Percentiles rank a stretch among this genome's conserved stretches.
Conservation (phyloP, 2,329 filamentous ascomycete genomes). For the Ascocoryne sarcoides region DNA sequence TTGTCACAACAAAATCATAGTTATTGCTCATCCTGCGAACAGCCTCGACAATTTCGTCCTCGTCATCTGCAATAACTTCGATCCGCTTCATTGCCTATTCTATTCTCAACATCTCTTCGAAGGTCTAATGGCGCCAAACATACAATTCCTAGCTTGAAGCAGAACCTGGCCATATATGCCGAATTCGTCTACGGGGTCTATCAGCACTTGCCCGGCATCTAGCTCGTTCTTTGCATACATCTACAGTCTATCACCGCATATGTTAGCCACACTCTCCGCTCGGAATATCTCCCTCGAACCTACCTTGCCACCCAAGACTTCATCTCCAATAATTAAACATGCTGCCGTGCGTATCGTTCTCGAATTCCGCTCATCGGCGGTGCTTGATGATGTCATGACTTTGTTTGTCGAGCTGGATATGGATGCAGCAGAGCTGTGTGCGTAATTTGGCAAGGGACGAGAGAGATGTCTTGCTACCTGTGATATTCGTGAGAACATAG, state of each 20-base stretch:
- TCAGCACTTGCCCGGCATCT: constrained; percentile 12
- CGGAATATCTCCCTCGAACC: constrained; percentile 19
- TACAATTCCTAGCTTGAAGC: constrained; percentile 53
- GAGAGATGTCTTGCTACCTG: constrained; percentile 67
- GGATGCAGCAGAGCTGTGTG: constrained; percentile 32
- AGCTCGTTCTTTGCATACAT: constrained; percentile 24
- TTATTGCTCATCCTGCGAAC: constrained; percentile 75
- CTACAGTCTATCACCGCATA: constrained; percentile 27
- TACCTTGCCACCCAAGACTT: constrained; percentile 91
- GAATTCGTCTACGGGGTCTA: constrained; percentile 47
- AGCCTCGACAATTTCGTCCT: constrained; percentile 77
- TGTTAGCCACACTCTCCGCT: constrained; percentile 25
- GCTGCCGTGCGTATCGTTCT: constrained; percentile 80
- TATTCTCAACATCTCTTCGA: constrained; percentile 38
- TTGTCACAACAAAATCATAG: constrained; percentile 94
- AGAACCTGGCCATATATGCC: constrained; percentile 55
- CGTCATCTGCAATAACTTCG: constrained; percentile 90
- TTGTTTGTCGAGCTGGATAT: constrained; percentile 10
- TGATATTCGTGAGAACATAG: constrained; percentile 69
- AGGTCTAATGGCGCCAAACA: constrained; percentile 23
- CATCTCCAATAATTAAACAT: constrained; percentile 93
- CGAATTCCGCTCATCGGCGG: constrained; percentile 46
- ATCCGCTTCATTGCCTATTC: constrained; percentile 67
- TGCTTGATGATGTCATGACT: constrained; percentile 39
- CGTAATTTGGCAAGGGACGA: constrained; percentile 49